Conservation (phyloP, 2,329 filamentous ascomycete genomes). For the Colletotrichum agaves region DNA sequence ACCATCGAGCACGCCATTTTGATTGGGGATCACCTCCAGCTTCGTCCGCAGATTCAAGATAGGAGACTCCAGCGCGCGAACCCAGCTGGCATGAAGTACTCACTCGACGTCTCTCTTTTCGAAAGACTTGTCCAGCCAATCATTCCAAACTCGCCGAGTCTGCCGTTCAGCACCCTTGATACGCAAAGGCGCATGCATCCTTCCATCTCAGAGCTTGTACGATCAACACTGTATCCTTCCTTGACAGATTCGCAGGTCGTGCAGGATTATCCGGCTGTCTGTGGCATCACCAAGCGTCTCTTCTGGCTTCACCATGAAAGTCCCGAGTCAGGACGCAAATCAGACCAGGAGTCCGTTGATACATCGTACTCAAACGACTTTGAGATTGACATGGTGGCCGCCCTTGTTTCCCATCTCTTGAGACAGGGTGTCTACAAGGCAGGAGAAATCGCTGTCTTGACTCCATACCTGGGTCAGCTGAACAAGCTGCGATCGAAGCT, state of each 20-base stretch:
- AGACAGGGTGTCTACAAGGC: slow-evolving; percentile 69
- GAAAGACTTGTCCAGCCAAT: slow-evolving; percentile 61
- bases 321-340: slow-evolving; percentile 18
- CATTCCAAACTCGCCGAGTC: slow-evolving; percentile 39
- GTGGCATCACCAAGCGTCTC: slow-evolving; percentile 62
- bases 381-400: slow-evolving; percentile 72
- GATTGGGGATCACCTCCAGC: slow-evolving; percentile 72
- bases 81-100: slow-evolving; percentile 57
- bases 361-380: slow-evolving; percentile 65
- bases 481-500: slow-evolving; percentile 60
- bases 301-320: slow-evolving; percentile 71
- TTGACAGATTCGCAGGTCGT: slow-evolving; percentile 61
- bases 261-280: slow-evolving; percentile 55
- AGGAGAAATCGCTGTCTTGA: slow-evolving; percentile 76
- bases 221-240: slow-evolving; percentile 65
- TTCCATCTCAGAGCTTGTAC: slow-evolving; percentile 67
- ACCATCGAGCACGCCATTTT: slow-evolving; percentile 69
- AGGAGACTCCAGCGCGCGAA: slow-evolving; percentile 64
- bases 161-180: slow-evolving; percentile 55
- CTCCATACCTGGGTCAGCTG: slow-evolving; percentile 70
- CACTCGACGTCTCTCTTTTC: slow-evolving; percentile 70
- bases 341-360: slow-evolving; percentile 44
- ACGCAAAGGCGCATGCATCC: slow-evolving; percentile 75
- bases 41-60: slow-evolving; percentile 68
- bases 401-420: slow-evolving; percentile 72